A percentile compares a stretch with the other conserved stretches of the same genome.
Evolutionary conservation across 441 rosid genomes (phyloP).

Genomic region (Adansonia gregorii): DNA sequence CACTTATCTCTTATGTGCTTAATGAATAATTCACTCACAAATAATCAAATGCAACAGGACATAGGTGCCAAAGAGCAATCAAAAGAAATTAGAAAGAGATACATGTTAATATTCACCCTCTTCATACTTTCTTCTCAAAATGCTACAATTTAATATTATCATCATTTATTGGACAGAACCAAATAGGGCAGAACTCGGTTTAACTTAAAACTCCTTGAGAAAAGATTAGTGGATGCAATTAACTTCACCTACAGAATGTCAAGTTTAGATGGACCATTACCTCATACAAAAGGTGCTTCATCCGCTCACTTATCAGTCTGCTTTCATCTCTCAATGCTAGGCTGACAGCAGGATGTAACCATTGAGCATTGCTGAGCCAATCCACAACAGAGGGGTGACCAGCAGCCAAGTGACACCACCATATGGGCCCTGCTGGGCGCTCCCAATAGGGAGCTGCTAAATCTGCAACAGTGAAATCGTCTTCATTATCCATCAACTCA

Average conservation of each 20-base stretch:
- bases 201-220: conserved; percentile 14
- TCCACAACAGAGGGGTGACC: conserved; percentile 57
- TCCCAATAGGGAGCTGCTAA: conserved; percentile 97
- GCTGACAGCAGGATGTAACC: conserved; percentile 97
- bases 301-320: conserved; percentile 83
- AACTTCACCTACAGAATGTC: background rate
- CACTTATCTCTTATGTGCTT: background rate
- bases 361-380: conserved; percentile 77
- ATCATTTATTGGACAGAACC: background rate
- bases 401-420: conserved; percentile 96
- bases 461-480: conserved; percentile 75
- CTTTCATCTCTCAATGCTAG: conserved; percentile 88
- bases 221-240: background rate
- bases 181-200: background rate
- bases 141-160: background rate
- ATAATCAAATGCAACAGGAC: background rate
- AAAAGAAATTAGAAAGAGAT: background rate
- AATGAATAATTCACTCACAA: background rate
- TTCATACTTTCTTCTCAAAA: background rate
- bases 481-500: conserved; percentile 60
- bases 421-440: conserved; percentile 77
- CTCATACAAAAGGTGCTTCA: conserved; percentile 93
- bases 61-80: background rate
- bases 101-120: background rate
- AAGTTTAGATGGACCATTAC: conserved; percentile 35